Evolutionary conservation across 2,329 filamentous ascomycete genomes (phyloP), one percentile per base, ranked within the genome.

Genomic region (Clonostachys sp.): DNA sequence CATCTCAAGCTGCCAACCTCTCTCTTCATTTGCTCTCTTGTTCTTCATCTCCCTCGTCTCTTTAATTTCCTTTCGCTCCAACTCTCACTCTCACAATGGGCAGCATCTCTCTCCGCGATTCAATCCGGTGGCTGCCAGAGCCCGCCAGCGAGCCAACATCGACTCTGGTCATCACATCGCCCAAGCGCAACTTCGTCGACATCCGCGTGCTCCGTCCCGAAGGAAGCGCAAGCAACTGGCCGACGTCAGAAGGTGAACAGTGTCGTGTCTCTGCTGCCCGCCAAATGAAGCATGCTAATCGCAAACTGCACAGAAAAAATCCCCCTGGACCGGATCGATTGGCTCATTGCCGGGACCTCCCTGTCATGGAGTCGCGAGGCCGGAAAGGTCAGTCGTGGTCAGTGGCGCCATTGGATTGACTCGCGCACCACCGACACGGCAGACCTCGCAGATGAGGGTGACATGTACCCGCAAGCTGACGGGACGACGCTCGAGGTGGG

Each of bases 121-220:
- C 73, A 52, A 84, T 86, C 53, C 74, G 74, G 50, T 84, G 80
- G 77, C 65, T 77, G 4, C 75, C 76, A 0, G 71, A 68, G 1
- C 57, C 65, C 14, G 61, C 73, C n/a, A 64, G 63, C 45, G 84
- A 87, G 60, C 79, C 79, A 14, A 87, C 84, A 0, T 76, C 74
- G 2, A 87, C 84, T 0, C 58, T 86, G 5, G 84, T 87, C 12
- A 66, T 87, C 42, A 87, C 84, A 0, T 80, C 80, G 4, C 76
- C 79, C 2, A 59, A 61, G 24, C 68, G 68, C 33, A 33, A 69
- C 36, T 87, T 84, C 57, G 76, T 87, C 36, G 84, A 87, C 56
- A 59, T 86, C 18, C 77, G 84, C 39, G 67, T 84, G 45, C 59
- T 76, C 14, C 55, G 64, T 16, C 58, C 61, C n/a, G 49, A 50